Conservation (phyloP, 805 yeast species). For the Tetrapisispora fleetii region DNA sequence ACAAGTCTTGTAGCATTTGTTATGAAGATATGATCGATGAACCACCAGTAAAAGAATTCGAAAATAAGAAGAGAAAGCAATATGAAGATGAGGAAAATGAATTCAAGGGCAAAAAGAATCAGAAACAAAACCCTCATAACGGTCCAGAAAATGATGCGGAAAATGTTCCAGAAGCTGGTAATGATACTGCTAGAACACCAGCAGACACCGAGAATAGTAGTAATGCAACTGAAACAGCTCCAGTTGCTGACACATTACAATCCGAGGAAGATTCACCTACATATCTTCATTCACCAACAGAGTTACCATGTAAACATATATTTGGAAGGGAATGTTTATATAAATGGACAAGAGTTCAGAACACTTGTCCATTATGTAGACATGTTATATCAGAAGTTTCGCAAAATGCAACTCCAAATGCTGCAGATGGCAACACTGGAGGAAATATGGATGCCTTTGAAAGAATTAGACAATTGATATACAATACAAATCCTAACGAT, state of each 20-base stretch:
- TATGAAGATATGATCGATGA: slow-evolving; percentile 41
- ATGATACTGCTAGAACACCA: not conserved
- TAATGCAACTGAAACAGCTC: slow-evolving; percentile 4
- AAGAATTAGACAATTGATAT: slow-evolving; percentile 21
- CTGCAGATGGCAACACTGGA: slow-evolving; percentile 4
- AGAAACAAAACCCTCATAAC: slow-evolving; percentile 7
- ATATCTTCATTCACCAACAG: slow-evolving; percentile 53
- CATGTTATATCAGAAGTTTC: slow-evolving; percentile 34
- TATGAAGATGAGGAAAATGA: slow-evolving; percentile 17
- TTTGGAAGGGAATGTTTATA: slow-evolving; percentile 81
- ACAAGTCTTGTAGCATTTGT: slow-evolving; percentile 52
- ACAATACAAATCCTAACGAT: slow-evolving; percentile 8
- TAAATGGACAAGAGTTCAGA: slow-evolving; percentile 70
- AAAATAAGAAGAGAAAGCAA: slow-evolving; percentile 22
- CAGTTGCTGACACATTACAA: not conserved
- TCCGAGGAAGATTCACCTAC: slow-evolving; percentile 12
- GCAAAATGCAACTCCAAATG: slow-evolving; percentile 5
- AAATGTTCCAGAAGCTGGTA: not conserved
- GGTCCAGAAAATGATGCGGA: slow-evolving; percentile 11
- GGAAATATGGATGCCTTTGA: slow-evolving; percentile 16
- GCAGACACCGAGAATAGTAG: not conserved
- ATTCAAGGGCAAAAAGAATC: slow-evolving; percentile 10
- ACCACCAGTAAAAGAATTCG: slow-evolving; percentile 3
- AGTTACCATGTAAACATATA: slow-evolving; percentile 76
- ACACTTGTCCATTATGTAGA: slow-evolving; percentile 84